Evolutionary conservation across 192 early-diverging fungal species (phyloP).

Genomic region (Cetraspora pellucida): DNA sequence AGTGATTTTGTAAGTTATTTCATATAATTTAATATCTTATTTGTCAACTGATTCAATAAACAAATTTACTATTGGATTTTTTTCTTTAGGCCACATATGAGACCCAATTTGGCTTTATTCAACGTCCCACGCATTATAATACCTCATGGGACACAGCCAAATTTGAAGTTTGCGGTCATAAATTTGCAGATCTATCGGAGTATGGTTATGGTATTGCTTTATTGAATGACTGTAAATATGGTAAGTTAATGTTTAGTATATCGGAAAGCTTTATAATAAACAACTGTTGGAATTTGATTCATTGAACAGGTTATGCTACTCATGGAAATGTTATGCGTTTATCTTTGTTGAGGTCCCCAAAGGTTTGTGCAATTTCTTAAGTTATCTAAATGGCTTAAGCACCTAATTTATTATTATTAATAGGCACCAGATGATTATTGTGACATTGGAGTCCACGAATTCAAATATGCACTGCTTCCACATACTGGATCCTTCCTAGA

Average conservation of each 20-base stretch:
- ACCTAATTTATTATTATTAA: neutral
- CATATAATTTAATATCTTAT: neutral
- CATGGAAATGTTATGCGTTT: slow-evolving; percentile 80
- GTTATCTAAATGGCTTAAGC: neutral
- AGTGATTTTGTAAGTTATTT: slow-evolving; percentile 58
- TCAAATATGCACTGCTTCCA: slow-evolving; percentile 90
- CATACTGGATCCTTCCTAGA: slow-evolving; percentile 83
- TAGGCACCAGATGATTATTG: slow-evolving; percentile 62
- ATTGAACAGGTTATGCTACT: slow-evolving; percentile 65
- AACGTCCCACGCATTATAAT: slow-evolving; percentile 94
- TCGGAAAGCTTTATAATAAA: neutral
- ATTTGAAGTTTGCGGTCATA: slow-evolving; percentile 97
- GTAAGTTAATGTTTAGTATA: slow-evolving; percentile 2
- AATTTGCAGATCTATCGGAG: slow-evolving; percentile 96
- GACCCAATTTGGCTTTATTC: slow-evolving; percentile 90
- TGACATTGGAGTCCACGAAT: slow-evolving; percentile 76
- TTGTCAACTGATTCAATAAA: neutral
- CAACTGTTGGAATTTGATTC: neutral
- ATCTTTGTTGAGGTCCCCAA: slow-evolving; percentile 87
- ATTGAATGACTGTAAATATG: slow-evolving; percentile 97
- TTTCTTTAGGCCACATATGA: slow-evolving; percentile 84
- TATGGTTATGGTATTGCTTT: slow-evolving; percentile 93
- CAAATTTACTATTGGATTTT: neutral
- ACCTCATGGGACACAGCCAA: slow-evolving; percentile 89
- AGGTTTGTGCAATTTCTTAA: slow-evolving; percentile 48